These are phyloP conservation scores for Lumnitzera littorea DNA, from an alignment of 345 rosid genomes.

Conservation along the genomic window DNA sequence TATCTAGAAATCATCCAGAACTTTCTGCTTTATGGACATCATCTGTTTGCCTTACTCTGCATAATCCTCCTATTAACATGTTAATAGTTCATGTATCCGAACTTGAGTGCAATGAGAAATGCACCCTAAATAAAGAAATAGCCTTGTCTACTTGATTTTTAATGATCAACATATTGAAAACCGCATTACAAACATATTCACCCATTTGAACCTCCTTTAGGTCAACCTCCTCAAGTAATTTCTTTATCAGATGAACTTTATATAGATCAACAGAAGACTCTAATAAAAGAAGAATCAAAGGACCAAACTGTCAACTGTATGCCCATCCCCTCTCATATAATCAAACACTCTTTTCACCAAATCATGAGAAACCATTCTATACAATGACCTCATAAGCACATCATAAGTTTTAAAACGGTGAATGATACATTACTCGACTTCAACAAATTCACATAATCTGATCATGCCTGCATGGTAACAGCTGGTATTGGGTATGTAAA, in stretches of 20 bases:
- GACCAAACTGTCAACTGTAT: conserved; percentile 31
- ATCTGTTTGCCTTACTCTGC: conserved; percentile 39
- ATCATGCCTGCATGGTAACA: too few species aligned
- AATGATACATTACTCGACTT: conserved; percentile 34
- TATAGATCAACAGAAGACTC: conserved; percentile 37
- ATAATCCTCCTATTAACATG: conserved; percentile 66
- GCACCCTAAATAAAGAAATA: conserved; percentile 34
- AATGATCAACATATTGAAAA: conserved; percentile 52
- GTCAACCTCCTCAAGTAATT: conserved; percentile 38
- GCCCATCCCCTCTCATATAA: conserved; percentile 63
- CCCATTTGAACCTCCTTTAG: conserved; percentile 27
- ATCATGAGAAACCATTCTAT: conserved; percentile 52
- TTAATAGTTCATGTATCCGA: conserved; percentile 68
- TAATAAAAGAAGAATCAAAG: conserved; percentile 37
- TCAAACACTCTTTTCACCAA: conserved; percentile 13
- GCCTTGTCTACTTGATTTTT: conserved; percentile 49
- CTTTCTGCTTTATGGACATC: conserved; percentile 35
- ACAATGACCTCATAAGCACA: conserved; percentile 50
- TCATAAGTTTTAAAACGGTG: conserved; percentile 57
- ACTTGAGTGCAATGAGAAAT: conserved; percentile 28
- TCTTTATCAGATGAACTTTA: conserved; percentile 32
- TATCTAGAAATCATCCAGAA: conserved; percentile 58
- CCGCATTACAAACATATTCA: conserved; percentile 32
- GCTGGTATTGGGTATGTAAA: too few species aligned
- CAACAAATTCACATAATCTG: conserved; percentile 44